phyloP scores from a whole-genome alignment of 2,329 filamentous ascomycete genomes.

The Ceratocystis harringtonii region DNA sequence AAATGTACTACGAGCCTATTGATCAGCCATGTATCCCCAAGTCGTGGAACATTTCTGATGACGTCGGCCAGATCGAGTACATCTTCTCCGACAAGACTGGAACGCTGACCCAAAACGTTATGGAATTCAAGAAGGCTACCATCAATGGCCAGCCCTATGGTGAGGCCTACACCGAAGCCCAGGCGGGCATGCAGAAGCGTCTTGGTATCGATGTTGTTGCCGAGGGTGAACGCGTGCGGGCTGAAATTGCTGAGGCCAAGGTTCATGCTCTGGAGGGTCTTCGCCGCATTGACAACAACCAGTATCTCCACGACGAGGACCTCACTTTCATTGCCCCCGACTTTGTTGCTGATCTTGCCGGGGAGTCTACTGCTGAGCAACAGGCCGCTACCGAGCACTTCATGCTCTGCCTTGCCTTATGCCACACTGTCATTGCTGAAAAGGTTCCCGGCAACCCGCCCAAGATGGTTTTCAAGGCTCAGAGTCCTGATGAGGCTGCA shows the following conservation, averaged over 20 bases:
- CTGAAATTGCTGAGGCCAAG: slow-evolving; percentile 68
- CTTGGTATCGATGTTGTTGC: slow-evolving; percentile 74
- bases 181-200: slow-evolving; percentile 89
- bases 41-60: slow-evolving; percentile 97
- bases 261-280: slow-evolving; percentile 56
- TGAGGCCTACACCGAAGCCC: slow-evolving; percentile 93
- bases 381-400: slow-evolving; percentile 68
- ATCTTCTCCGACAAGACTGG: slow-evolving; percentile 98
- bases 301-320: slow-evolving; percentile 77
- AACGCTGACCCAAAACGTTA: slow-evolving; percentile 93
- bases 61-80: slow-evolving; percentile 95
- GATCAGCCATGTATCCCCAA: slow-evolving; percentile 94
- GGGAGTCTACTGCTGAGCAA: slow-evolving; percentile 62
- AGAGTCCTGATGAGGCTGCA: slow-evolving; percentile 92
- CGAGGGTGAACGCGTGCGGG: slow-evolving; percentile 55
- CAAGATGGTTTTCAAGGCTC: slow-evolving; percentile 86
- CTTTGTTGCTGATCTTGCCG: slow-evolving; percentile 69
- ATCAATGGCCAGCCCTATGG: slow-evolving; percentile 94
- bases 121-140: slow-evolving; percentile 99
- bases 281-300: slow-evolving; percentile 70
- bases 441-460: slow-evolving; percentile 78
- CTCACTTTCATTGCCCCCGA: slow-evolving; percentile 86
- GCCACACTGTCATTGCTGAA: slow-evolving; percentile 91
- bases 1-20: slow-evolving; percentile 93
- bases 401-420: slow-evolving; percentile 90